Base-by-base conservation (phyloP, 495 filamentous ascomycete genomes). In the Aspergillus panamensis region DNA sequence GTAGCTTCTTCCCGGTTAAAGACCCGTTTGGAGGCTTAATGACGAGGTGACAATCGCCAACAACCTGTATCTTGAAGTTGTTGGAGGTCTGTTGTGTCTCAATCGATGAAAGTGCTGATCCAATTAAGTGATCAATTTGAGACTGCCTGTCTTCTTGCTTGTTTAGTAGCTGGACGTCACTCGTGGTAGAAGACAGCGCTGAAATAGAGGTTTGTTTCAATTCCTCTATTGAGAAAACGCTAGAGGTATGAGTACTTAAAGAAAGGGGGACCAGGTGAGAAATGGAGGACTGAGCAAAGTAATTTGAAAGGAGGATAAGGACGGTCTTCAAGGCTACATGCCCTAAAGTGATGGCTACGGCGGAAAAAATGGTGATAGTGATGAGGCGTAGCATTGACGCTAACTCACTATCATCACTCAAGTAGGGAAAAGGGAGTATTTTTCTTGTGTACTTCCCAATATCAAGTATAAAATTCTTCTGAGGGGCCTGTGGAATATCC, bases 11-110 rank as follows among this genome's bases (percentile, higher is more conserved):
- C 48, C 73, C 67, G 37, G 70, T 64, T 14, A 68, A 62, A 58
- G 82, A 73, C 45, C 74, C 75, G 48, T 72, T 73, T 12, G 84
- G 82, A 10, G 83, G 79, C 47, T 80, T 81, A 54, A 88, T 76
- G 29, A 86, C 64, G 55, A 88, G 77, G 62, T 88, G 79, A 55
- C 75, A 79, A 58, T 87, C 80, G 8, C 83, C 84, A 60, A 87
- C 73, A 25, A 82, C 75, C 57, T 85, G 81, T n/a, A 87, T 71
- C 59, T 84, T 81, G 66, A 85, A 87, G 6, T 69, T 59, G 40
- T 81, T 73, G 1, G 71, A 44, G 1, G 44, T 57, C 12, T 32
- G 57, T 25, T 58, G 49, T 20, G 53, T 30, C 14, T 57, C 58
- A 13, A 57, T 21, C 29, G 59, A 33, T n/a, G 66, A 54, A 30